phyloP scores from a whole-genome alignment of 768 basidiomycete species.

The Rhizopogon vulgaris region DNA sequence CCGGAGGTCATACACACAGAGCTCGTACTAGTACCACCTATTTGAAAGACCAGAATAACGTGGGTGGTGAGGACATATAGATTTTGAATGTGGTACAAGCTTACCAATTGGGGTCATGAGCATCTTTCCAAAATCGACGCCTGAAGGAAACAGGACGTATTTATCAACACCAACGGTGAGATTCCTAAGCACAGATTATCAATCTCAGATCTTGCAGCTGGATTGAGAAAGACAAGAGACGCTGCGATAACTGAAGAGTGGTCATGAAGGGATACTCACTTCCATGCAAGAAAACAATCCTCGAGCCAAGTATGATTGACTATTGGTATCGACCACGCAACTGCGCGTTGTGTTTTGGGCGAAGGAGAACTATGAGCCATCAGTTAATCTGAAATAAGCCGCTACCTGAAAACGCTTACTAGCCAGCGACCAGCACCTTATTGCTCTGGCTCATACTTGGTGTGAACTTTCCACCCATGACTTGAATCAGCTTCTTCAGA shows the following conservation, averaged over 20 bases:
- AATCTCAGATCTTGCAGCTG: neutral
- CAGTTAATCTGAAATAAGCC: neutral
- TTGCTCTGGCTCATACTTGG: slow-evolving; percentile 75
- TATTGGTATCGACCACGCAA: slow-evolving; percentile 76
- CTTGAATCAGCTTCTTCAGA: slow-evolving; percentile 71
- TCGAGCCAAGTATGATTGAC: slow-evolving; percentile 92
- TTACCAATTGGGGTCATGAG: slow-evolving; percentile 19
- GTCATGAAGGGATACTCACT: slow-evolving; percentile 11
- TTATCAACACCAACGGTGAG: slow-evolving; percentile 59
- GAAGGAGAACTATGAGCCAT: slow-evolving; percentile 27
- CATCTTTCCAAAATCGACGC: slow-evolving; percentile 54
- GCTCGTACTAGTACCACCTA: neutral
- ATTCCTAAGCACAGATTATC: slow-evolving; percentile 18
- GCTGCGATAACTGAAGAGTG: neutral
- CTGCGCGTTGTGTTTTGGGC: slow-evolving; percentile 66
- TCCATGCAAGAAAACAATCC: slow-evolving; percentile 83
- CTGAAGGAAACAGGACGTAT: slow-evolving; percentile 64
- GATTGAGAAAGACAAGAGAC: neutral
- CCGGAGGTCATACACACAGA: slow-evolving; percentile 6
- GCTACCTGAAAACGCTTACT: slow-evolving; percentile 40
- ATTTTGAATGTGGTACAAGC: neutral
- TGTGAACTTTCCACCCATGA: slow-evolving; percentile 77
- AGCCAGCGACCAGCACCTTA: slow-evolving; percentile 78
- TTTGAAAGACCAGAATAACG: neutral
- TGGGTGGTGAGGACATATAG: neutral